Evolutionary conservation across 2,329 filamentous ascomycete genomes (phyloP), one percentile per base, ranked within the genome.

Genomic region (Colletotrichum paranaense): DNA sequence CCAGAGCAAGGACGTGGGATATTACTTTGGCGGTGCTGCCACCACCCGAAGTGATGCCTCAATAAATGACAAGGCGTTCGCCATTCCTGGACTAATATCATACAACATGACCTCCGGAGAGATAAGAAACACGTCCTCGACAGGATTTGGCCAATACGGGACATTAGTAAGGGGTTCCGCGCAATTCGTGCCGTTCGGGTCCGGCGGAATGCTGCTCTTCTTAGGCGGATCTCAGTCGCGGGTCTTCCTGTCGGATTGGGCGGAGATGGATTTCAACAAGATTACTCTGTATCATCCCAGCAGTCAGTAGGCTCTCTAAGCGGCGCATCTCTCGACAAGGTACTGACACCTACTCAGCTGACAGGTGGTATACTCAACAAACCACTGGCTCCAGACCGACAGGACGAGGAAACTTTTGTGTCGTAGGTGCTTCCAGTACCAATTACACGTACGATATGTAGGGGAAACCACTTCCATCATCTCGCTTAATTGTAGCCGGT

Each of bases 391-490:
- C 67, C 7, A 69, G 75, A 3, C 82, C 83, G 1, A 74, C 75
- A 0, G 65, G 64, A 0, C 68, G 81, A 1, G 76, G 80, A 28
- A 75, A 76, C 2, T 80, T 82, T 52, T 85, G 84, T 60, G 78
- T 76, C 9, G 81, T 81, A 2, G 84, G 79, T 3, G 79, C 78
- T 28, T 70, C 74, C 64, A 79, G 81, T 0, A 78, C 79, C 5
- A 79, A 80, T 32, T 78, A 76, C 52, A 83, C 80, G 0, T 83
- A 82, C 64, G 82, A 84, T 75, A 81, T 83, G 78, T 82, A 76
- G 71, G 79, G 1, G 38, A 19, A 42, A 42, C 14, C 3, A 26
- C 26, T 26, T 26, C 26, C 26, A 22, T 22, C 22, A 22, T 22
- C 22, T 22, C 22, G 22, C 22, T 22, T 22, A 22, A 22, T 22